Evolutionary conservation across 345 rosid species (phyloP), one percentile per base, ranked within the genome.

Genomic region (Gossypium herbaceum): DNA sequence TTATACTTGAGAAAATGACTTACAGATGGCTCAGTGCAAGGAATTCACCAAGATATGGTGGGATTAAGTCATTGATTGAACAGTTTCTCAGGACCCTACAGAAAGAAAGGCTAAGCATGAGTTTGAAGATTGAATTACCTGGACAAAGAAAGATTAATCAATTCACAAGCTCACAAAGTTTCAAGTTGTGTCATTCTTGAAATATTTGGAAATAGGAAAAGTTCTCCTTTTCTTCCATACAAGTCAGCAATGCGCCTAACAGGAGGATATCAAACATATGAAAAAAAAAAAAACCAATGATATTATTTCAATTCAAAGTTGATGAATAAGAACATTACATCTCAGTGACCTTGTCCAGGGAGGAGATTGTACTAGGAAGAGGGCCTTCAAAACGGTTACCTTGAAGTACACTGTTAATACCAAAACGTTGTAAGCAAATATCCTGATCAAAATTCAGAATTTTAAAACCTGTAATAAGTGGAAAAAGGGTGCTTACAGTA

Each of bases 321-420:
- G 16, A 9, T 3, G 17, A 62, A 0, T 20, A 45, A 67, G 39
- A 45, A 17, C 12, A 68, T 68, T 68, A 68, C 72, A 68, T 45
- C 72, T 68, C 72, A 19, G 19, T 68, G 13, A 68, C 20, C 51
- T 22, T 68, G 41, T 48, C 43, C 72, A 68, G 50, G 57, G 57
- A 48, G 39, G 72, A 68, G 7, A 68, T 24, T 48, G 72, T 48
- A 13, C 12, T 15, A 68, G 72, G 72, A 47, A 68, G 41, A 68
- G 57, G 72, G 20, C 72, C 72, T 68, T 68, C 57, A 48, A 68
- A 68, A 48, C 25, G 72, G 57, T 68, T 48, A 41, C 72, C 72
- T 68, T 48, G 57, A 51, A 68, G 41, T 48, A 68, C 48, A 41
- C 72, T 68, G 56, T 68, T 48, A 47, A 68, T 13, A 48, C 20